Percentiles rank a stretch among this genome's conserved stretches.
Conservation (phyloP, 495 filamentous ascomycete species). For the Hyaloscypha finlandica region DNA sequence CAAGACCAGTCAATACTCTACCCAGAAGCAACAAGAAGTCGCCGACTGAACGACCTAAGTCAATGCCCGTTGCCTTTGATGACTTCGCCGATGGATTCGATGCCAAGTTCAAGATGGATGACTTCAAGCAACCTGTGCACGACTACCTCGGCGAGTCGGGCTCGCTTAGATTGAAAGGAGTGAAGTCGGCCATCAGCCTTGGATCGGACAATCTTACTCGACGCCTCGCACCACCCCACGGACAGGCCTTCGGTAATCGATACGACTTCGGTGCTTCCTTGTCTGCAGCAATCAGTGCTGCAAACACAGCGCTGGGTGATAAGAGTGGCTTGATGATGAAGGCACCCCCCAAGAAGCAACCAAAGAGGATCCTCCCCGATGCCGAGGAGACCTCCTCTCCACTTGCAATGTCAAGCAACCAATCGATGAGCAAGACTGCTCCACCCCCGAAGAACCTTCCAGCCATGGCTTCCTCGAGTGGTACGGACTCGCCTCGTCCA, state of each 20-base stretch:
- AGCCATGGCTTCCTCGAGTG: conserved; percentile 28
- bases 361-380: conserved; percentile 33
- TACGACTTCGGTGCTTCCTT: conserved; percentile 94
- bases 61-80: conserved; percentile 64
- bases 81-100: conserved; percentile 66
- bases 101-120: conserved; percentile 51
- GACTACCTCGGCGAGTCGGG: conserved; percentile 54
- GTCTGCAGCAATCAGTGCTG: conserved; percentile 74
- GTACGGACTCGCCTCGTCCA: conserved; percentile 40
- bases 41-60: conserved; percentile 54
- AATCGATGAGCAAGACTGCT: conserved; percentile 3
- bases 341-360: conserved; percentile 37
- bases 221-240: conserved; percentile 56
- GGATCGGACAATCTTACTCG: conserved; percentile 50
- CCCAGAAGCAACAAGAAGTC: conserved; percentile 73
- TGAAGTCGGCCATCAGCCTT: conserved; percentile 47
- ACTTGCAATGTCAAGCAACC: conserved; percentile 20
- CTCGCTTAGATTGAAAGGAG: conserved; percentile 49
- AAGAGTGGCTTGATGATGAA: conserved; percentile 52
- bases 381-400: conserved; percentile 28
- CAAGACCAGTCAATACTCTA: conserved; percentile 60
- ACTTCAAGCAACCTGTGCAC: conserved; percentile 57
- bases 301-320: conserved; percentile 52
- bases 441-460: conserved; percentile 23
- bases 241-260: conserved; percentile 82